Percentiles rank a stretch among this genome's conserved stretches.
These are phyloP conservation scores for Mycena pura DNA, from an alignment of 768 basidiomycete genomes.

Conservation along the genomic window DNA sequence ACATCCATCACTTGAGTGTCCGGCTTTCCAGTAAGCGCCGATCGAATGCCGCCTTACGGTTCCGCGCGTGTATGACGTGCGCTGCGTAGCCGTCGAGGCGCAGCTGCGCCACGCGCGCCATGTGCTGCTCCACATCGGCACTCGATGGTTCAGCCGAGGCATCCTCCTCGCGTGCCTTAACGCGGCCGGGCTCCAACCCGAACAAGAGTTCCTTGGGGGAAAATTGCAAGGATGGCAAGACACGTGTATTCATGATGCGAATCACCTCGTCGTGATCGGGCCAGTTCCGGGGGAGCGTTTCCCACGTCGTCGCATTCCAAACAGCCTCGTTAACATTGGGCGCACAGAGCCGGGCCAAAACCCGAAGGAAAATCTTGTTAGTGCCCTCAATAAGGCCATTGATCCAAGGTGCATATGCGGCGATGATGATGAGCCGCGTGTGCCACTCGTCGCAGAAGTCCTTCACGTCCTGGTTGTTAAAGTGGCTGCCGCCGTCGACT, in stretches of 20 bases:
- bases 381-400: conserved; percentile 34
- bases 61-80: conserved; percentile 28
- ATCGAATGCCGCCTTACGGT: conserved; percentile 37
- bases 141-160: neutral
- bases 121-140: conserved; percentile 26
- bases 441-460: conserved; percentile 19
- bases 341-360: conserved; percentile 26
- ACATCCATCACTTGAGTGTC: too few species aligned
- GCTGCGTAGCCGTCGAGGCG: conserved; percentile 35
- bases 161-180: conserved; percentile 34
- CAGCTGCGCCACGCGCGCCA: conserved; percentile 39
- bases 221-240: conserved; percentile 27
- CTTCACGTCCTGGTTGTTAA: conserved; percentile 26
- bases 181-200: too few species aligned
- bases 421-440: conserved; percentile 15
- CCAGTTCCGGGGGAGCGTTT: conserved; percentile 28
- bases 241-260: conserved; percentile 24
- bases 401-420: conserved; percentile 35
- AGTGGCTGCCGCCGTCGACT: conserved; percentile 36
- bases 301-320: conserved; percentile 2
- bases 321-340: conserved; percentile 26
- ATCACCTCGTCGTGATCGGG: conserved; percentile 26
- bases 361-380: conserved; percentile 29
- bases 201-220: conserved; percentile 38
- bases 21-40: too few species aligned